These are phyloP conservation scores for Ophiognomonia clavigignenti-juglandacearum DNA, from an alignment of 2,329 filamentous ascomycete genomes.

Conservation along the genomic window DNA sequence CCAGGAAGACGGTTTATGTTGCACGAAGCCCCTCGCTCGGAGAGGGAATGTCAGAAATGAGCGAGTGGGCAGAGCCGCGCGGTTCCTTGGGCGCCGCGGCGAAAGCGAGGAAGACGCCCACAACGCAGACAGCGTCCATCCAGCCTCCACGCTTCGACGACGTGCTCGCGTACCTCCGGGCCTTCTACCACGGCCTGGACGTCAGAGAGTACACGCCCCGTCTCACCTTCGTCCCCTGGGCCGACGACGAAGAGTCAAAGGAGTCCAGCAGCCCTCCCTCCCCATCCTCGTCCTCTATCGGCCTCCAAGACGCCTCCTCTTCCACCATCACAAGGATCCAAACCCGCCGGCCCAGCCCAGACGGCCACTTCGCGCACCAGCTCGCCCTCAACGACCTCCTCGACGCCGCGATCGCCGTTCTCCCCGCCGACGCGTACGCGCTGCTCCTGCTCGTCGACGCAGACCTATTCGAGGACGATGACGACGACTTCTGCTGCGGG, in stretches of 20 bases:
- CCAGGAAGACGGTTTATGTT: constrained; percentile 50
- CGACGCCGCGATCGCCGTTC: constrained; percentile 46
- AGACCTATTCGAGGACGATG: constrained; percentile 61
- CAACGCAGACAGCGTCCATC: no score
- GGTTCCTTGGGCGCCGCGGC: constrained; percentile 39
- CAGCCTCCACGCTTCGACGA: constrained; percentile 24
- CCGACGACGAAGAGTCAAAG: constrained; percentile 21
- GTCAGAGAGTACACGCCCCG: constrained; percentile 37
- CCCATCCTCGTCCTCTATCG: constrained; percentile 39
- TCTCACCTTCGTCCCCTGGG: constrained; percentile 47
- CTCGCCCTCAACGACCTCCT: constrained; percentile 58
- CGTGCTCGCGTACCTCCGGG: constrained; percentile 31
- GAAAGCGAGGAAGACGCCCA: constrained; percentile 33
- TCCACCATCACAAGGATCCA: constrained; percentile 42
- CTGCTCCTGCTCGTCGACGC: constrained; percentile 52
- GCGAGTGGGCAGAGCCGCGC: constrained; percentile 37
- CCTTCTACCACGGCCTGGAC: constrained; percentile 49
- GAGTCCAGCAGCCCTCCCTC: constrained; percentile 9
- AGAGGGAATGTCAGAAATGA: constrained; percentile 31
- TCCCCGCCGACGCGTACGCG: constrained; percentile 55
- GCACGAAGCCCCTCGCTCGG: constrained; percentile 38
- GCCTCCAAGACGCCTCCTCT: constrained; percentile 33
- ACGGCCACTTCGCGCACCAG: constrained; percentile 43
- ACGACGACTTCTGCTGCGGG: constrained; percentile 64
- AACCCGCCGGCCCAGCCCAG: constrained; percentile 40